These are phyloP conservation scores for Pseudocercospora cruenta DNA, from an alignment of 2,329 filamentous ascomycete genomes.

Conservation along the genomic window DNA sequence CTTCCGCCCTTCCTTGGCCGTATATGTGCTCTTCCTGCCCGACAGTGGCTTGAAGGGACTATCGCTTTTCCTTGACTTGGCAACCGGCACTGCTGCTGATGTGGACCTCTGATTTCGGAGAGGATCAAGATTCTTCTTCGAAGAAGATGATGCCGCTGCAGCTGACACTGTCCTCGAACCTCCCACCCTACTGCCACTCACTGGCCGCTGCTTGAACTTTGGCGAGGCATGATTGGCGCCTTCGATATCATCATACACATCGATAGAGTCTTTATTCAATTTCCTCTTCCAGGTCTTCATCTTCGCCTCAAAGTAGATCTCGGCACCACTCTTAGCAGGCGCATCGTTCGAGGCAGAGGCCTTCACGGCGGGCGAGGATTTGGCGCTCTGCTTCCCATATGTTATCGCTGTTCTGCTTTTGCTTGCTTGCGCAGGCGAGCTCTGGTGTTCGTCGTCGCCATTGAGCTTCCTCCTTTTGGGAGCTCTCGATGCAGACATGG, in stretches of 20 bases:
- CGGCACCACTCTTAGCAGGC: constrained; percentile 13
- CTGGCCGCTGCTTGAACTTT: not conserved
- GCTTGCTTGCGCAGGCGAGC: constrained; percentile 14
- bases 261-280: constrained; percentile 29
- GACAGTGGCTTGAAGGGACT: constrained; percentile 38
- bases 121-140: constrained; percentile 27
- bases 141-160: not conserved
- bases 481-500: constrained; percentile 34
- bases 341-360: not conserved
- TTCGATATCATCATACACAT: constrained; percentile 50
- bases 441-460: constrained; percentile 11
- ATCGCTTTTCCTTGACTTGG: constrained; percentile 11
- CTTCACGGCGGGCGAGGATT: constrained; percentile 18
- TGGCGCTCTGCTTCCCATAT: constrained; percentile 9
- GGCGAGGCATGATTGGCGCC: constrained; percentile 38
- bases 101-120: constrained; percentile 21
- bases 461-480: constrained; percentile 37
- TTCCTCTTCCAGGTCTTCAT: constrained; percentile 16
- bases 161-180: not conserved
- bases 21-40: constrained; percentile 5
- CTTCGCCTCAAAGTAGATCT: constrained; percentile 14
- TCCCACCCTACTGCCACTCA: not conserved
- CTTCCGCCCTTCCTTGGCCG: not conserved
- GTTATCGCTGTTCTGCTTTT: constrained; percentile 4
- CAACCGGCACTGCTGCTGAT: constrained; percentile 8